phyloP scores from a whole-genome alignment of 441 rosid genomes.

The Corymbia calophylla region DNA sequence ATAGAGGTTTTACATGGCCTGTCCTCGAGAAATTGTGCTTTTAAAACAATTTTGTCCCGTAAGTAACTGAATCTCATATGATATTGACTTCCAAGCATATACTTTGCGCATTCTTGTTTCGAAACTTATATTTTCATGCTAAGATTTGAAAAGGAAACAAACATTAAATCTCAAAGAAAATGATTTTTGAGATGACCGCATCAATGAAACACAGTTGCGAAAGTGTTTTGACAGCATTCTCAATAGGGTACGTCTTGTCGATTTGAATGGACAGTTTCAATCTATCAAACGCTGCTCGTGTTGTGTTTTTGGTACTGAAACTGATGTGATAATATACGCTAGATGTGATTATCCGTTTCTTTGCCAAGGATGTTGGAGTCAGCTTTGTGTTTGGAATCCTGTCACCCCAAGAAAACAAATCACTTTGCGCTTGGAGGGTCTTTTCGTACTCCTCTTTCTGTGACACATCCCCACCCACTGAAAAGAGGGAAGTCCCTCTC shows the following conservation, averaged over 20 bases:
- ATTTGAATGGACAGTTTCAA: not conserved
- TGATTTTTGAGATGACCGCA: not conserved
- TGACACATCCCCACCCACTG: slow-evolving; percentile 14
- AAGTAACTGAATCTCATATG: no score
- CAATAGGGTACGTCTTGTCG: not conserved
- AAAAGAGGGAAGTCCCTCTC: not conserved
- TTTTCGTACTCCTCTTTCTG: not conserved
- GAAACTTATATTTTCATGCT: no score
- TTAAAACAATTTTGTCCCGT: no score
- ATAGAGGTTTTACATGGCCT: no score
- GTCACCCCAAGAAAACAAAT: not conserved
- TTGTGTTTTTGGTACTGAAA: not conserved
- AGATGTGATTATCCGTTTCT: not conserved
- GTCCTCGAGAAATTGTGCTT: no score
- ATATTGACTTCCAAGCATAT: no score
- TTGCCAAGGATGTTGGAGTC: not conserved
- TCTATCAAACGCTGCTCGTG: not conserved
- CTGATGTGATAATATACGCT: not conserved
- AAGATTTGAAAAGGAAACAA: no score
- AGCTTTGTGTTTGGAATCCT: slow-evolving; percentile 23
- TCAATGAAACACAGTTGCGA: not conserved
- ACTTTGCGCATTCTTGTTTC: no score
- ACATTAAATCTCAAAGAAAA: not conserved
- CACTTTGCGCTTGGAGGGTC: not conserved
- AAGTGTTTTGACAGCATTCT: not conserved